A percentile compares a stretch with the other conserved stretches of the same genome.
phyloP scores from a whole-genome alignment of 768 basidiomycete genomes.

The Baorangia bicolor region DNA sequence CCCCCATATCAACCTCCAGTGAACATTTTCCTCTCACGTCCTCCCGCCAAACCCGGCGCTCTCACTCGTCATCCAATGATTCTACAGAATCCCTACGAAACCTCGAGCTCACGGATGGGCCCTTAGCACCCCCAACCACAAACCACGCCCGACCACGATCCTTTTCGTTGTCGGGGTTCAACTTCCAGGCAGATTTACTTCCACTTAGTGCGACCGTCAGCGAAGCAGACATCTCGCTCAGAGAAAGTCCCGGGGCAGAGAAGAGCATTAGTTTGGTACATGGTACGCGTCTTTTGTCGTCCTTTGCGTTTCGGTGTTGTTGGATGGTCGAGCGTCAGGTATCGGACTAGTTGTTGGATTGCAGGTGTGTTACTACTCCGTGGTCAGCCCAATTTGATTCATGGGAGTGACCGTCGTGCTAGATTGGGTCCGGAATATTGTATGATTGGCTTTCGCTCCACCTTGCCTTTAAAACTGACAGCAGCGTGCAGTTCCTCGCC shows the following conservation, averaged over 20 bases:
- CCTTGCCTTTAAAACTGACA: background rate
- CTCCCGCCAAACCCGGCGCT: background rate
- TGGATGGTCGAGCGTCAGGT: constrained; percentile 43
- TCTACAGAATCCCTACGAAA: constrained; percentile 77
- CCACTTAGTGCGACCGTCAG: constrained; percentile 77
- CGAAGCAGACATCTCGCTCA: constrained; percentile 54
- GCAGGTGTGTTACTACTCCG: constrained; percentile 48
- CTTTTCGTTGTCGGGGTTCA: constrained; percentile 73
- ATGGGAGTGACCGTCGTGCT: constrained; percentile 1
- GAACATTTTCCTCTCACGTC: constrained; percentile 12
- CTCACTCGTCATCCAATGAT: constrained; percentile 34
- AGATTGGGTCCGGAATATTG: constrained; percentile 96
- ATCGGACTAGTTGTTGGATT: constrained; percentile 81
- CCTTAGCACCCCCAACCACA: constrained; percentile 29
- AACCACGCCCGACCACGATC: constrained; percentile 48
- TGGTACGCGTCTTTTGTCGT: constrained; percentile 45
- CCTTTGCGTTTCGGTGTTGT: background rate
- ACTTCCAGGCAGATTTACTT: constrained; percentile 75
- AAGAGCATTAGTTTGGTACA: constrained; percentile 77
- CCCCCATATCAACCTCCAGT: constrained; percentile 10
- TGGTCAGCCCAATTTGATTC: background rate
- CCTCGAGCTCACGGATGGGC: constrained; percentile 73
- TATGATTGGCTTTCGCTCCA: constrained; percentile 39
- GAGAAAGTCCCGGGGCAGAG: constrained; percentile 56
- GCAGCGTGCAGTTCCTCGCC: constrained; percentile 70